Conservation (phyloP, 345 rosid species). For the Microthlaspi erraticum region DNA sequence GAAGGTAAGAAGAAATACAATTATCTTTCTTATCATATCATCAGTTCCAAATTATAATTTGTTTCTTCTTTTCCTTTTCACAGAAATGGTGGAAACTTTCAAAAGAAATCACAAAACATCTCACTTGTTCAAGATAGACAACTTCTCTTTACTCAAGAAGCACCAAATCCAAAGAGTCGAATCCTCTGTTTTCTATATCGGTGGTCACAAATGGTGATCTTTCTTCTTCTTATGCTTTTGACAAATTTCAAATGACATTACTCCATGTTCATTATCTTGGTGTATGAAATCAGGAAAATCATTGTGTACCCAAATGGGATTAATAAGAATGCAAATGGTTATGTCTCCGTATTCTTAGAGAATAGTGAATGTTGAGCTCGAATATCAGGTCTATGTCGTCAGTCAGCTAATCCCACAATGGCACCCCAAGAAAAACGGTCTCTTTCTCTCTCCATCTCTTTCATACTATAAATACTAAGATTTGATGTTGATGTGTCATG, state of each 20-base stretch:
- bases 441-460: conserved; percentile 8
- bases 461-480: no score
- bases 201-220: conserved; percentile 24
- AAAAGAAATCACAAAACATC: conserved; percentile 16
- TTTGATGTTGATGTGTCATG: background rate
- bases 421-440: background rate
- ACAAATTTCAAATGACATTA: background rate
- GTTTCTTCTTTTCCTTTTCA: background rate
- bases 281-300: conserved; percentile 29
- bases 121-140: conserved; percentile 45
- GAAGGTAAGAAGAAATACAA: conserved; percentile 10
- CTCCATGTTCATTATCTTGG: background rate
- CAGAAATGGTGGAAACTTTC: conserved; percentile 29
- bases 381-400: conserved; percentile 26
- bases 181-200: conserved; percentile 28
- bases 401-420: conserved; percentile 12
- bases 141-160: conserved; percentile 39
- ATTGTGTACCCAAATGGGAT: background rate
- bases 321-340: no score
- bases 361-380: background rate
- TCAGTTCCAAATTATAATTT: background rate
- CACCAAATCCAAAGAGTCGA: background rate
- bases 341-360: conserved; percentile 28
- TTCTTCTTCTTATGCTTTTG: background rate
- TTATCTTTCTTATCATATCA: background rate